phyloP scores from a whole-genome alignment of 306 rosid species.

The Myrica gale region DNA sequence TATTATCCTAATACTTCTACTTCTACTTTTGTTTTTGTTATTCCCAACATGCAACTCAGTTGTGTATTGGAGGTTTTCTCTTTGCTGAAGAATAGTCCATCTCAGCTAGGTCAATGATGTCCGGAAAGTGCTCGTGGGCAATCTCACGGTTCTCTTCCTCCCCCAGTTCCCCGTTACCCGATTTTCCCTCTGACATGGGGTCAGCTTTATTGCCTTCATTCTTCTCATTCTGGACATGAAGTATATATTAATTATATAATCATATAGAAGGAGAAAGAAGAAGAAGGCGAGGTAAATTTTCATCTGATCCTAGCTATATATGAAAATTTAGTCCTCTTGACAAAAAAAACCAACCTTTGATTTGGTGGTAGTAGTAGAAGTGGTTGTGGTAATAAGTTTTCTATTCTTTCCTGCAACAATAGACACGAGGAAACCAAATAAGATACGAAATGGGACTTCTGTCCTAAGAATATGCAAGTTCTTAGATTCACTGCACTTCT shows the following conservation, averaged over 20 bases:
- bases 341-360: constrained; percentile 39
- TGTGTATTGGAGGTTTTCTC: constrained; percentile 56
- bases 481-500: neutral
- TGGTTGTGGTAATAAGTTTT: constrained; percentile 35
- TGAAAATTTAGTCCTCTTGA: neutral
- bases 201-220: constrained; percentile 21
- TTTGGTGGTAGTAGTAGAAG: constrained; percentile 34
- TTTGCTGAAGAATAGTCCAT: constrained; percentile 62
- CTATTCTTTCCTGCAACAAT: constrained; percentile 50
- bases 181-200: constrained; percentile 3
- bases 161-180: constrained; percentile 14
- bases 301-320: neutral
- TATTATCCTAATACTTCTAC: neutral
- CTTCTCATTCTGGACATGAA: constrained; percentile 32
- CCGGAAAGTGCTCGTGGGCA: constrained; percentile 22
- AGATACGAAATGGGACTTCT: neutral
- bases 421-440: constrained; percentile 26
- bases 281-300: neutral
- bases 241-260: neutral
- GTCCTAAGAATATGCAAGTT: neutral
- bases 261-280: neutral
- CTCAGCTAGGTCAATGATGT: constrained; percentile 40
- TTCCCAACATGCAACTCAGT: constrained; percentile 29
- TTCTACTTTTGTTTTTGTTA: neutral
- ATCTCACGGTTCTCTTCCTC: constrained; percentile 12